A percentile compares a stretch with the other conserved stretches of the same genome.
These are phyloP conservation scores for Sarocladiaceae sp. DNA, from an alignment of 2,329 filamentous ascomycete species.

Conservation along the genomic window DNA sequence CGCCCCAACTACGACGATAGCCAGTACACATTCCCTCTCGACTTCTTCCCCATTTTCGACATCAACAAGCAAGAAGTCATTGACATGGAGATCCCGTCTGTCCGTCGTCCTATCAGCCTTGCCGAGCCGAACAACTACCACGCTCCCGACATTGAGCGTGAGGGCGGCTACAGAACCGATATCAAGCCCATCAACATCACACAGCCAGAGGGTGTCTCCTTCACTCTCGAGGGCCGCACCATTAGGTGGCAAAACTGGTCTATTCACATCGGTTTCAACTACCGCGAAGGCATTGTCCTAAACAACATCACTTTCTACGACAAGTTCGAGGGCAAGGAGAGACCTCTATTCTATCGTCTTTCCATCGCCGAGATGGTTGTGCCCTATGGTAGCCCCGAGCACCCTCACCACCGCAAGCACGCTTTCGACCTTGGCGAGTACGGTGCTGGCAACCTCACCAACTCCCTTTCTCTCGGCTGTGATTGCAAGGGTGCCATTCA, in stretches of 20 bases:
- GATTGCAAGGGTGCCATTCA: slow-evolving; percentile 60
- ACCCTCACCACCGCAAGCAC: slow-evolving; percentile 60
- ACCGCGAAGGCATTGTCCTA: slow-evolving; percentile 57
- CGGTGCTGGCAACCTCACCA: slow-evolving; percentile 60
- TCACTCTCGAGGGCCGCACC: slow-evolving; percentile 16
- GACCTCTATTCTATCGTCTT: slow-evolving; percentile 56
- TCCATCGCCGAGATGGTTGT: slow-evolving; percentile 61
- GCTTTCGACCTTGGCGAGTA: slow-evolving; percentile 66
- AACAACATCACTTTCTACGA: slow-evolving; percentile 47
- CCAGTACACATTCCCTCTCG: slow-evolving; percentile 53
- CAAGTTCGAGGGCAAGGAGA: slow-evolving; percentile 39
- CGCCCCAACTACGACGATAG: slow-evolving; percentile 67
- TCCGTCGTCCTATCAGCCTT: slow-evolving; percentile 38
- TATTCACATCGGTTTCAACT: slow-evolving; percentile 63
- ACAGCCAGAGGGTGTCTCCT: slow-evolving; percentile 11
- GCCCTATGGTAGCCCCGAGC: slow-evolving; percentile 58
- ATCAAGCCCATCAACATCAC: slow-evolving; percentile 11
- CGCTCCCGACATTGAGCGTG: slow-evolving; percentile 22
- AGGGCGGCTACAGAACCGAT: slow-evolving; percentile 8
- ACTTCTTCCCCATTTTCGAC: slow-evolving; percentile 38
- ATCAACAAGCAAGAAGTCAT: slow-evolving; percentile 46
- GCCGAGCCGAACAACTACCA: slow-evolving; percentile 30
- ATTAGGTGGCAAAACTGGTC: slow-evolving; percentile 42
- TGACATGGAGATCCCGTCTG: slow-evolving; percentile 34
- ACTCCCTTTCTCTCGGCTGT: slow-evolving; percentile 58